Evolutionary conservation across 2,329 filamentous ascomycete species (phyloP).

Genomic region (Davidsoniella eucalypti): DNA sequence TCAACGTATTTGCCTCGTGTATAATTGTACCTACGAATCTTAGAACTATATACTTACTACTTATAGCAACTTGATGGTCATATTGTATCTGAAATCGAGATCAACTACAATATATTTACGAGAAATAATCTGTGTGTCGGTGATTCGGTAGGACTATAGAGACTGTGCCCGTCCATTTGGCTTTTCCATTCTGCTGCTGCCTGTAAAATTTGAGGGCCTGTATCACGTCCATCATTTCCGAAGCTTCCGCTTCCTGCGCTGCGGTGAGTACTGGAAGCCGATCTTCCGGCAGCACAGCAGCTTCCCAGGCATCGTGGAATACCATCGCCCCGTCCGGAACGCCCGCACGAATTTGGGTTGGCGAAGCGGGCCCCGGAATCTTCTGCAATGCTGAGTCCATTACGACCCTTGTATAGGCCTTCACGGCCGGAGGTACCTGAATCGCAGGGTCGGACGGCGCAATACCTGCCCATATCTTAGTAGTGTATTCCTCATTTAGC

Average conservation of each 20-base stretch:
- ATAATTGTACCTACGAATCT: too few relatives aligned
- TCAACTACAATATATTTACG: too few relatives aligned
- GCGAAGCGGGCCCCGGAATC: constrained; percentile 29
- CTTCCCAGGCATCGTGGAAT: constrained; percentile 36
- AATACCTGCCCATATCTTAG: constrained; percentile 17
- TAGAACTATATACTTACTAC: too few relatives aligned
- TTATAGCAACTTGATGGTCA: too few relatives aligned
- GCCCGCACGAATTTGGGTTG: constrained; percentile 33
- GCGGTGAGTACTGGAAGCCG: not conserved
- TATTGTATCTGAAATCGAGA: too few relatives aligned
- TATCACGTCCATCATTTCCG: constrained; percentile 5
- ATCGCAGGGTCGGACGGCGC: constrained; percentile 15
- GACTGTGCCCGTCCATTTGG: constrained; percentile 3
- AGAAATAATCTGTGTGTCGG: too few relatives aligned
- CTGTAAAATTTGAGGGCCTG: not conserved
- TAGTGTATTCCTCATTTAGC: constrained; percentile 18
- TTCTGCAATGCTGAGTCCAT: constrained; percentile 19
- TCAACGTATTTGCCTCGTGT: too few relatives aligned
- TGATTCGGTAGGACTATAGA: constrained; percentile 1
- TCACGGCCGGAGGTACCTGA: constrained; percentile 8
- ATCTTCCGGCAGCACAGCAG: constrained; percentile 24
- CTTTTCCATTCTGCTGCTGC: not conserved
- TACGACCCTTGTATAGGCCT: constrained; percentile 20
- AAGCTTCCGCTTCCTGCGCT: constrained; percentile 2
- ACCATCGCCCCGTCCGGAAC: constrained; percentile 29